Conservation (phyloP, 371 early-diverging fungal species). For the Mortierella sp. region DNA sequence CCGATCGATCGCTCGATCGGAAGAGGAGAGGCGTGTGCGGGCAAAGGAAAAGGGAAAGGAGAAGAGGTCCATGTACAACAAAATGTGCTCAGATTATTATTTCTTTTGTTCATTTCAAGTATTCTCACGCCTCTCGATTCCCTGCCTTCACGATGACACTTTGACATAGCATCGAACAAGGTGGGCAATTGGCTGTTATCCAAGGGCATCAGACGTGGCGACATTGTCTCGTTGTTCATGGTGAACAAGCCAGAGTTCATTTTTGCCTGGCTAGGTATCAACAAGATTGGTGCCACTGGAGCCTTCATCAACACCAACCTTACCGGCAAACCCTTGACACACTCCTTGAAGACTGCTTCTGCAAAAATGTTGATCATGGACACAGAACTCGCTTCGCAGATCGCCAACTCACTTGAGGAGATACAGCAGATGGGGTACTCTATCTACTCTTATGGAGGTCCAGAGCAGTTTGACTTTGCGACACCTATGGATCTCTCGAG, state of each 20-base stretch:
- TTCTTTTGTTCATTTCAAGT: background rate
- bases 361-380: slow-evolving; percentile 44
- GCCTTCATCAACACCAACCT: slow-evolving; percentile 56
- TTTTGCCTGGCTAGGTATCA: slow-evolving; percentile 51
- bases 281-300: slow-evolving; percentile 42
- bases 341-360: slow-evolving; percentile 41
- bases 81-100: background rate
- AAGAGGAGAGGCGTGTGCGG: background rate
- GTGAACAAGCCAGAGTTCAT: slow-evolving; percentile 51
- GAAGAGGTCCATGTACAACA: background rate
- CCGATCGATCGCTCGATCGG: background rate
- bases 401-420: slow-evolving; percentile 34
- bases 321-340: slow-evolving; percentile 44
- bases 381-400: slow-evolving; percentile 25
- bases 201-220: slow-evolving; percentile 46
- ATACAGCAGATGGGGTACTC: slow-evolving; percentile 38
- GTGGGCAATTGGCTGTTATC: slow-evolving; percentile 44
- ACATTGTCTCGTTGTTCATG: slow-evolving; percentile 49
- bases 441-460: slow-evolving; percentile 32
- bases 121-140: background rate
- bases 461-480: slow-evolving; percentile 29
- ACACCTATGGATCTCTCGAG: slow-evolving; percentile 25
- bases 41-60: background rate
- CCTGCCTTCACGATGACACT: background rate
- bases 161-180: slow-evolving; percentile 33